phyloP scores from a whole-genome alignment of 768 basidiomycete species.

The Jaapia argillacea region DNA sequence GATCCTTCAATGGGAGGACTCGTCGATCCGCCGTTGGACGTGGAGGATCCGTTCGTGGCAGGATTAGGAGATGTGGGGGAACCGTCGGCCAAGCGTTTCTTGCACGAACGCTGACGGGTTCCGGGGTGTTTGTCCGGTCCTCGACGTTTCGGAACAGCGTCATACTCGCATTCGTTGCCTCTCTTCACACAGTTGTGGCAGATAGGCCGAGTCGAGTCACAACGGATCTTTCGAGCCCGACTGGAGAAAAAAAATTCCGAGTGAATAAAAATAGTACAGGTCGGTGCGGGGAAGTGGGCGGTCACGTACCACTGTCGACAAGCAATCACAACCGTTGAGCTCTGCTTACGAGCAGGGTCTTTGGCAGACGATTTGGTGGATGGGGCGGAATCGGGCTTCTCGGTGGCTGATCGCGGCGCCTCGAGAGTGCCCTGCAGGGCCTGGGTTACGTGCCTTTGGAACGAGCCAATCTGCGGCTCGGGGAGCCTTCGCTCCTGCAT shows the following conservation, averaged over 20 bases:
- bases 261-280: not conserved
- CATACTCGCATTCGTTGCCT: constrained; percentile 71
- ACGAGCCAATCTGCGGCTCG: not conserved
- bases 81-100: constrained; percentile 57
- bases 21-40: no score
- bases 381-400: constrained; percentile 4
- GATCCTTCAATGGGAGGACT: no score
- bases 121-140: constrained; percentile 84
- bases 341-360: constrained; percentile 35
- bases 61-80: no score
- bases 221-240: constrained; percentile 77
- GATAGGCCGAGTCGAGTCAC: constrained; percentile 72
- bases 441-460: not conserved
- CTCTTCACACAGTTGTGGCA: constrained; percentile 79
- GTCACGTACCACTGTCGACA: constrained; percentile 71
- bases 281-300: constrained; percentile 1
- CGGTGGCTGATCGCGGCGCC: constrained; percentile 6
- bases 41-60: no score
- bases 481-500: not conserved
- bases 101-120: constrained; percentile 75
- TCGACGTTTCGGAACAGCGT: constrained; percentile 69
- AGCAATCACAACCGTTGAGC: constrained; percentile 67
- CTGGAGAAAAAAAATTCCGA: constrained; percentile 30
- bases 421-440: constrained; percentile 10
- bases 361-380: constrained; percentile 18